These are phyloP conservation scores for Emericellopsis terricola DNA, from an alignment of 495 filamentous ascomycete species.

Conservation along the genomic window DNA sequence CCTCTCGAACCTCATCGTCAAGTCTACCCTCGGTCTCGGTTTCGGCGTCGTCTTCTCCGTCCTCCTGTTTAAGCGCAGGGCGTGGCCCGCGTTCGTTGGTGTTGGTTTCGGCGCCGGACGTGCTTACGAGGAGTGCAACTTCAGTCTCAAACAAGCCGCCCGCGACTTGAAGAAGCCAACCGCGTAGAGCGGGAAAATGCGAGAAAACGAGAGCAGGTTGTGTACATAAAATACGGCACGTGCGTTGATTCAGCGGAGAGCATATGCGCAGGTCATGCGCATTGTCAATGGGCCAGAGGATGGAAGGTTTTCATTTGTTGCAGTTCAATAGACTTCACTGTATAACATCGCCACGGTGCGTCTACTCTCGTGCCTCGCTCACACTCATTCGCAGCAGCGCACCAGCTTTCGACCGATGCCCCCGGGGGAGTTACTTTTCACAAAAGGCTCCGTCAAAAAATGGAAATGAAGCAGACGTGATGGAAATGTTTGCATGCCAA, in stretches of 20 bases:
- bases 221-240: too few relatives aligned
- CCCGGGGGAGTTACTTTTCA: too few relatives aligned
- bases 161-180: slow-evolving; percentile 25
- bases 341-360: too few relatives aligned
- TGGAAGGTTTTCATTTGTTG: not conserved
- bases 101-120: slow-evolving; percentile 88
- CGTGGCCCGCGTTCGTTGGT: slow-evolving; percentile 87
- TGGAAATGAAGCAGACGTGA: too few relatives aligned
- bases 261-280: too few relatives aligned
- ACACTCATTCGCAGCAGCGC: too few relatives aligned
- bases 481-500: too few relatives aligned
- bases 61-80: slow-evolving; percentile 88
- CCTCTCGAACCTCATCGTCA: slow-evolving; percentile 88
- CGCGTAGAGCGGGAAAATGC: not conserved
- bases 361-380: too few relatives aligned
- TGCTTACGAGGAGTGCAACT: slow-evolving; percentile 87
- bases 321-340: not conserved
- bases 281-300: too few relatives aligned
- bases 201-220: not conserved
- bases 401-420: too few relatives aligned
- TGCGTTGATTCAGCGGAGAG: not conserved
- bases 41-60: slow-evolving; percentile 98
- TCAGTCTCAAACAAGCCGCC: slow-evolving; percentile 36
- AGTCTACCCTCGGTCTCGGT: slow-evolving; percentile 78
- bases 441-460: too few relatives aligned